A percentile compares a stretch with the other conserved stretches of the same genome.
Evolutionary conservation across 371 early-diverging fungal genomes (phyloP).

Genomic region (Enterocytospora artemiae): DNA sequence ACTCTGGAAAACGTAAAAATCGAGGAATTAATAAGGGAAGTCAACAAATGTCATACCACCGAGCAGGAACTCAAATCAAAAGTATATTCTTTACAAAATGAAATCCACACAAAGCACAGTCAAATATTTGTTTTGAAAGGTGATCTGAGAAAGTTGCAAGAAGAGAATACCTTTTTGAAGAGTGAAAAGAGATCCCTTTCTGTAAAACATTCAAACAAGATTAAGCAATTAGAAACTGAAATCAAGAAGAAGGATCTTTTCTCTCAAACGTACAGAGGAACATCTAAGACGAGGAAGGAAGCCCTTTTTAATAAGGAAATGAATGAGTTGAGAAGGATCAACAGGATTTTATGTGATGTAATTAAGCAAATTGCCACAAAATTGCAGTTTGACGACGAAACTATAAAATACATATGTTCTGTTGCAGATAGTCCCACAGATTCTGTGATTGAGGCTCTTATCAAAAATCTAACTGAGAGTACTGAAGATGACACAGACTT

Average conservation of each 20-base stretch:
- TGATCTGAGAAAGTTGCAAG: not conserved
- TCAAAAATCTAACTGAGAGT: too few species aligned
- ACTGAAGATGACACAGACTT: too few species aligned
- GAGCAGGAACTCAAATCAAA: not conserved
- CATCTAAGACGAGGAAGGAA: slow-evolving; percentile 1
- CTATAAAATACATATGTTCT: too few species aligned
- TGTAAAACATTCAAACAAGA: not conserved
- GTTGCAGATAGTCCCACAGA: too few species aligned
- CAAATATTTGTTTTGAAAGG: not conserved
- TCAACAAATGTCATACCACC: not conserved
- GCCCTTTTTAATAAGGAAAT: not conserved
- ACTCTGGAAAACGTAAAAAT: too few species aligned
- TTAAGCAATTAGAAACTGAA: not conserved
- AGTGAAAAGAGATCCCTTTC: not conserved
- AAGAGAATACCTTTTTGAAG: not conserved
- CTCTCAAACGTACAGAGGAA: not conserved
- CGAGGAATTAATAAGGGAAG: not conserved
- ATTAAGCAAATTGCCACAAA: not conserved
- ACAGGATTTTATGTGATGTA: not conserved
- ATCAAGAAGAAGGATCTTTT: not conserved
- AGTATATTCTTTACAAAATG: not conserved
- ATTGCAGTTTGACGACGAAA: not conserved
- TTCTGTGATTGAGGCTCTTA: too few species aligned
- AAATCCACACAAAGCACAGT: not conserved
- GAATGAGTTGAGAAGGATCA: not conserved